These are phyloP conservation scores for Lactarius tabidus DNA, from an alignment of 768 basidiomycete species.

Conservation along the genomic window DNA sequence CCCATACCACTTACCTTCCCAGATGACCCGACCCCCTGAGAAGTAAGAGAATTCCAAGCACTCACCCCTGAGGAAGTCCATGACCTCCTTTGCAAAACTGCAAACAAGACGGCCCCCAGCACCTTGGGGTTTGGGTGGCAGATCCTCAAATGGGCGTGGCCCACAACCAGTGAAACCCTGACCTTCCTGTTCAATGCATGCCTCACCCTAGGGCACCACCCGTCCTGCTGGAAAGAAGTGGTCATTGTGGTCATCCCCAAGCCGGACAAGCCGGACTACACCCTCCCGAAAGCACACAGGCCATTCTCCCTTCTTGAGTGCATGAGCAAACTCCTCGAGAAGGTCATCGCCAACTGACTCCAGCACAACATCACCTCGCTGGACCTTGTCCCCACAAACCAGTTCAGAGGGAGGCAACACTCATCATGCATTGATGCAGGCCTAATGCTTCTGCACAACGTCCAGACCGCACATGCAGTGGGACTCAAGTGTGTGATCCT, in stretches of 20 bases:
- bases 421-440: slow-evolving; percentile 35
- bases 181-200: no score
- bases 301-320: slow-evolving; percentile 36
- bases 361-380: slow-evolving; percentile 31
- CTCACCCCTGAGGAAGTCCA: no score
- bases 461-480: not conserved
- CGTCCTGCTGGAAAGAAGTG: slow-evolving; percentile 27
- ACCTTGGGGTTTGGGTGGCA: no score
- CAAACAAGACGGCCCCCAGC: no score
- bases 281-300: slow-evolving; percentile 33
- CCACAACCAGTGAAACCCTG: no score
- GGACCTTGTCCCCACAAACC: no score
- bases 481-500: slow-evolving; percentile 34
- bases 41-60: no score
- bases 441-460: slow-evolving; percentile 25
- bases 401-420: slow-evolving; percentile 24
- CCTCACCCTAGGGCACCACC: slow-evolving; percentile 8
- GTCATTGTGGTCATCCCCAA: slow-evolving; percentile 35
- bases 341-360: slow-evolving; percentile 30
- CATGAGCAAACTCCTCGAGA: slow-evolving; percentile 30
- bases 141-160: no score
- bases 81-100: no score
- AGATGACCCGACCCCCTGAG: no score
- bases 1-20: no score
- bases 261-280: slow-evolving; percentile 36